These are phyloP conservation scores for Penicillium sp. DNA, from an alignment of 2,329 filamentous ascomycete genomes.

Conservation along the genomic window DNA sequence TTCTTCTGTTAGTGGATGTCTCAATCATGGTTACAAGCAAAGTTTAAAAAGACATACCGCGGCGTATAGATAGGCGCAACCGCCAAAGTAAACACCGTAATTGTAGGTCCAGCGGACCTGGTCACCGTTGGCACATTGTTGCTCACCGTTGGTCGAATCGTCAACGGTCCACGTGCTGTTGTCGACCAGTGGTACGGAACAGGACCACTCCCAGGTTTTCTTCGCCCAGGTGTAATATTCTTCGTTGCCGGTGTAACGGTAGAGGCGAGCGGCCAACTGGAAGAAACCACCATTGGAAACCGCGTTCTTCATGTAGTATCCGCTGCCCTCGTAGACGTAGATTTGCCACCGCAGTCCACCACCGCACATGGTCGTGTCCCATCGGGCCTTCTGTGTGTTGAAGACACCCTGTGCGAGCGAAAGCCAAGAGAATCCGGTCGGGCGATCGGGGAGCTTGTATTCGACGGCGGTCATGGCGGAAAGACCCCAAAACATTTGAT, in stretches of 20 bases:
- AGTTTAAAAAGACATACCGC: constrained; percentile 39
- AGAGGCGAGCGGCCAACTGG: constrained; percentile 74
- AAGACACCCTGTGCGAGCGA: constrained; percentile 70
- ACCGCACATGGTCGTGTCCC: constrained; percentile 66
- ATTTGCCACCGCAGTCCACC: constrained; percentile 84
- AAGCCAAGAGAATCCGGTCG: constrained; percentile 42
- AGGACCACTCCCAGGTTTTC: constrained; percentile 64
- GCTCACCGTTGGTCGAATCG: constrained; percentile 60
- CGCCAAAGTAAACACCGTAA: constrained; percentile 59
- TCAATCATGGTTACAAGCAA: background rate
- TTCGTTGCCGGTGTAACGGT: constrained; percentile 62
- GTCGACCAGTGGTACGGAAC: constrained; percentile 58
- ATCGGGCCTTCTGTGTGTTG: constrained; percentile 67
- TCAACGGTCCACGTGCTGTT: constrained; percentile 60
- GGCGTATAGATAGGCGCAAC: constrained; percentile 70
- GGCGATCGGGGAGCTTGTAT: constrained; percentile 61
- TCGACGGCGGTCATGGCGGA: constrained; percentile 68
- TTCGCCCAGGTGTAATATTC: constrained; percentile 65
- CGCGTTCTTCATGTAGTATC: constrained; percentile 80
- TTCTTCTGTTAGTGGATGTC: background rate
- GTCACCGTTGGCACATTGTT: constrained; percentile 63
- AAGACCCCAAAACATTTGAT: constrained; percentile 71
- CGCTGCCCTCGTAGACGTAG: constrained; percentile 73
- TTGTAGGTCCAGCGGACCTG: constrained; percentile 68
- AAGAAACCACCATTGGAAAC: constrained; percentile 83